A percentile compares a stretch with the other conserved stretches of the same genome.
Conservation (phyloP, 2,329 filamentous ascomycete genomes). For the Scedosporium minutisporum region DNA sequence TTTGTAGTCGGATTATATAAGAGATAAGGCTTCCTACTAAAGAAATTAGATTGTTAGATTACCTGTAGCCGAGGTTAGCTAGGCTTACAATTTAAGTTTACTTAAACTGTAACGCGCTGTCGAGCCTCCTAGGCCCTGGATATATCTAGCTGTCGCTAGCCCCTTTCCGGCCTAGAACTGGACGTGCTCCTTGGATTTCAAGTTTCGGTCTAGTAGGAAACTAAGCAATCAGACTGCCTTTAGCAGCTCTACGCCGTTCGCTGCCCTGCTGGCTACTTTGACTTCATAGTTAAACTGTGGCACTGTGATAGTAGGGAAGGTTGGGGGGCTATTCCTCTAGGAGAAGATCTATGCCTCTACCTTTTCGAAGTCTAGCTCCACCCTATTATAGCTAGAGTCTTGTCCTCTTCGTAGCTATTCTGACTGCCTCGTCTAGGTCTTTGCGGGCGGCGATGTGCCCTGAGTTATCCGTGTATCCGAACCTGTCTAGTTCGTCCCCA, state of each 20-base stretch:
- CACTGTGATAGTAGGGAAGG: not conserved
- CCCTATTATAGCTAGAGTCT: not conserved
- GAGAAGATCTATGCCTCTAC: not conserved
- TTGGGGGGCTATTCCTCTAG: not conserved
- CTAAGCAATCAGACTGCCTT: not conserved
- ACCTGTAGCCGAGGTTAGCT: no score
- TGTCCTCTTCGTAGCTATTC: not conserved
- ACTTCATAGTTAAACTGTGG: not conserved
- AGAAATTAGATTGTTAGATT: no score
- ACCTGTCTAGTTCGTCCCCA: not conserved
- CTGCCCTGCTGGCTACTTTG: not conserved
- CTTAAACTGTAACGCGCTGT: no score
- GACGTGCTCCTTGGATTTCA: not conserved
- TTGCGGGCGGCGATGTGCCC: not conserved
- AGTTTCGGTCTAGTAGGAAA: not conserved
- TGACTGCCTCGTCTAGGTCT: not conserved
- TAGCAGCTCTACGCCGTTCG: not conserved
- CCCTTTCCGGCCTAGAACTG: not conserved
- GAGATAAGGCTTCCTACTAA: no score
- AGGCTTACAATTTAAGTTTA: no score
- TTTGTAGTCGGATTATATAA: no score
- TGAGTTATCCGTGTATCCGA: conserved; percentile 6
- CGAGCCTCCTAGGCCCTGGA: not conserved
- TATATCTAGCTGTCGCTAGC: not conserved
- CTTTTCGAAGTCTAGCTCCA: not conserved